Percentiles rank a stretch among this genome's conserved stretches.
Conservation (phyloP, 768 basidiomycete species). For the Imleria badia region DNA sequence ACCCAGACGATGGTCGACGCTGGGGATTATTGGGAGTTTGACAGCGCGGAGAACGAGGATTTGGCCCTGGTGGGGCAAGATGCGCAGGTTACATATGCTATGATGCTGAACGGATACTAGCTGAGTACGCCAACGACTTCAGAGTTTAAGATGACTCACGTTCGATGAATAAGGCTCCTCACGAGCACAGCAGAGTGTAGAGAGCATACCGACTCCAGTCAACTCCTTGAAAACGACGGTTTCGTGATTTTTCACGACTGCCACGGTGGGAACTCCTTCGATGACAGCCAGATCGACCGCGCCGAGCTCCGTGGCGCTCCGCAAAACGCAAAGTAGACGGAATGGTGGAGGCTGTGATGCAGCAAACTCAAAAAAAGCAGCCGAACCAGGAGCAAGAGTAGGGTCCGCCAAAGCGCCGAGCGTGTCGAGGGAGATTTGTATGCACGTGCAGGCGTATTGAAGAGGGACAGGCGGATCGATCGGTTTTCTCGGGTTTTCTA, state of each 20-base stretch:
- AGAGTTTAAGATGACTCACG: slow-evolving; percentile 14
- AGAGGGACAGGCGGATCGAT: slow-evolving; percentile 46
- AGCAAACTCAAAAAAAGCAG: slow-evolving; percentile 38
- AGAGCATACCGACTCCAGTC: slow-evolving; percentile 33
- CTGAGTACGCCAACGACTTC: slow-evolving; percentile 3
- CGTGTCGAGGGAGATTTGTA: slow-evolving; percentile 40
- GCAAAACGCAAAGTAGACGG: slow-evolving; percentile 37
- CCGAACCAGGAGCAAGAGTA: slow-evolving; percentile 36
- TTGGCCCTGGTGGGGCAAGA: slow-evolving; percentile 50
- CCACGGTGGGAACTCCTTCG: slow-evolving; percentile 41
- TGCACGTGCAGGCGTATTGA: slow-evolving; percentile 44
- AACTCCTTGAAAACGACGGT: slow-evolving; percentile 44
- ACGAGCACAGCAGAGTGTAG: slow-evolving; percentile 41
- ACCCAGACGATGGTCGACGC: neutral
- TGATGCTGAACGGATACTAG: slow-evolving; percentile 37
- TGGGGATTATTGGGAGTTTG: slow-evolving; percentile 14
- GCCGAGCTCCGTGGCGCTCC: slow-evolving; percentile 39
- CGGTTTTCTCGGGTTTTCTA: slow-evolving; percentile 33
- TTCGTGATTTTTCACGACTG: slow-evolving; percentile 42
- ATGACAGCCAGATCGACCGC: slow-evolving; percentile 43
- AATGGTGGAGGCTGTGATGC: slow-evolving; percentile 40
- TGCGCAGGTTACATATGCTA: slow-evolving; percentile 50
- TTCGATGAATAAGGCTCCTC: slow-evolving; percentile 27
- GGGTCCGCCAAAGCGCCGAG: slow-evolving; percentile 49
- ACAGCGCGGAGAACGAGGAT: slow-evolving; percentile 52